phyloP scores from a whole-genome alignment of 2,329 filamentous ascomycete genomes.

The Aspergillus arachidicola region DNA sequence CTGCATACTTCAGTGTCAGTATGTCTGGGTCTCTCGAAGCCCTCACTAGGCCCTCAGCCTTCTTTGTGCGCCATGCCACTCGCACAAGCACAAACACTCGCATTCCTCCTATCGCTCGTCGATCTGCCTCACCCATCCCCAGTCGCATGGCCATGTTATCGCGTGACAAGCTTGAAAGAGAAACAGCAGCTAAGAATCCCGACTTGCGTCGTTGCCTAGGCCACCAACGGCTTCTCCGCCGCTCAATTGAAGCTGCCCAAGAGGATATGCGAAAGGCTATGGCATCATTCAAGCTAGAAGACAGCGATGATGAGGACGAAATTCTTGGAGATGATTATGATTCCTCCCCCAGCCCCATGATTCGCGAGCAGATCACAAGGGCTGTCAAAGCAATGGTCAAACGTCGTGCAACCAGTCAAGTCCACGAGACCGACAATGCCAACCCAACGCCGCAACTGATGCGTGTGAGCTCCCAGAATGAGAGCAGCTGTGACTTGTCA shows the following conservation, averaged over 20 bases:
- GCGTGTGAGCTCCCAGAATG: not conserved
- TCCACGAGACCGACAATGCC: not conserved
- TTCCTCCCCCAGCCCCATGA: not conserved
- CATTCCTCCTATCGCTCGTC: constrained; percentile 20
- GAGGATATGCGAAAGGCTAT: constrained; percentile 17
- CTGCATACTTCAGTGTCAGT: not conserved
- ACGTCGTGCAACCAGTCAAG: constrained; percentile 7
- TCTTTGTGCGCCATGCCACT: constrained; percentile 11
- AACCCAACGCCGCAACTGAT: not conserved
- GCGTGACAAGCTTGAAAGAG: constrained; percentile 20
- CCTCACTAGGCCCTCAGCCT: constrained; percentile 3
- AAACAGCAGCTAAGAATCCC: constrained; percentile 18
- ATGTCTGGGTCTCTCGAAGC: constrained; percentile 13
- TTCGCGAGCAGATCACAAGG: constrained; percentile 18
- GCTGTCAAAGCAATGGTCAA: constrained; percentile 15
- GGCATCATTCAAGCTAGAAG: constrained; percentile 11
- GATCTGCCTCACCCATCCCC: constrained; percentile 9
- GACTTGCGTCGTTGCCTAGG: constrained; percentile 29
- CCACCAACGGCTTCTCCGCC: constrained; percentile 22
- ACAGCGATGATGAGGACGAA: constrained; percentile 10
- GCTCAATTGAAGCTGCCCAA: constrained; percentile 21
- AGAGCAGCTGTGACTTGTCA: not conserved
- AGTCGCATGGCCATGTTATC: constrained; percentile 21
- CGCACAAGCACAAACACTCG: constrained; percentile 19
- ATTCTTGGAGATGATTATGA: not conserved